These are phyloP conservation scores for Zanthoxylum bungeanum DNA, from an alignment of 345 rosid species.

Conservation along the genomic window DNA sequence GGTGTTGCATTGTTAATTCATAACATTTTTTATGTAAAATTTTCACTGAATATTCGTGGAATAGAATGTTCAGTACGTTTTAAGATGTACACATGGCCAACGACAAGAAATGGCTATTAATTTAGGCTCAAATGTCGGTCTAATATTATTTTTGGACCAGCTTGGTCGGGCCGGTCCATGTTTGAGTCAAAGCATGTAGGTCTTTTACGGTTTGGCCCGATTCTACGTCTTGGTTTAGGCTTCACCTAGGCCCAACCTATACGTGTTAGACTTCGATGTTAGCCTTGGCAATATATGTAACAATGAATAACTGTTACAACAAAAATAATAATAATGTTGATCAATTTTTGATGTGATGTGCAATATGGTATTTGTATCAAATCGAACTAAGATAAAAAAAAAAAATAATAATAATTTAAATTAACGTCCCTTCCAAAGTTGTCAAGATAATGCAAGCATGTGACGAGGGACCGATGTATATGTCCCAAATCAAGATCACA, in stretches of 20 bases:
- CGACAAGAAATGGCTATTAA: neutral
- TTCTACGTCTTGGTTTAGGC: neutral
- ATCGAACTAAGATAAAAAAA: neutral
- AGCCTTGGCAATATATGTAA: neutral
- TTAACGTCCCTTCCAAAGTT: neutral
- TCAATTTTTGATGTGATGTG: neutral
- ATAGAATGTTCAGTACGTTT: too few species aligned
- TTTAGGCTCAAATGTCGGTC: neutral
- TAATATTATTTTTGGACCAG: neutral
- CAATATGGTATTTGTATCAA: neutral
- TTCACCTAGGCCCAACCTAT: neutral
- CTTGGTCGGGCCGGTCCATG: neutral
- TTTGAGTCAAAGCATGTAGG: neutral
- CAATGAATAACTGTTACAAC: neutral
- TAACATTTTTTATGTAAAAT: too few species aligned
- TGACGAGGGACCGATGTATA: neutral
- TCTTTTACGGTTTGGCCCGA: neutral
- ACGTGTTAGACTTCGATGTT: neutral
- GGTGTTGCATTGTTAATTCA: too few species aligned
- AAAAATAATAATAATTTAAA: too few species aligned
- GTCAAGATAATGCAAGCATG: neutral
- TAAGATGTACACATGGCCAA: neutral
- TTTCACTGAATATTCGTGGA: too few species aligned
- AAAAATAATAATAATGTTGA: neutral
- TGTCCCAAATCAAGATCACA: slow-evolving; percentile 10